Percentiles rank a stretch among this genome's conserved stretches.
Evolutionary conservation across 1,139 yeast species (phyloP).

Genomic region (Geotrichum carabidarum): DNA sequence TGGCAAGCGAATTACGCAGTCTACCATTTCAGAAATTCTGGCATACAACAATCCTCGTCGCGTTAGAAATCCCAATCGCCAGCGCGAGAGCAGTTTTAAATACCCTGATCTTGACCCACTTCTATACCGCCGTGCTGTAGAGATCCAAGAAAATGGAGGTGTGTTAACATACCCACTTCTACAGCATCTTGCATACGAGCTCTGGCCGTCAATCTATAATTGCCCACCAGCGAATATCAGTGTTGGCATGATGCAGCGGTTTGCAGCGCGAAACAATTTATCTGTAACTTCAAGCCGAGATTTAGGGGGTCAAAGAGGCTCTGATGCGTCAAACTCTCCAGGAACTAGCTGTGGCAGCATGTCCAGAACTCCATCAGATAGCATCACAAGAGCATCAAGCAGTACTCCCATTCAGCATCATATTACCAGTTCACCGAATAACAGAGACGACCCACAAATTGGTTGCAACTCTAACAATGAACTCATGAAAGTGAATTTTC

Average conservation of each 20-base stretch:
- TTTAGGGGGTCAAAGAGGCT: no score
- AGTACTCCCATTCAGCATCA: no score
- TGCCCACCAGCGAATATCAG: not conserved
- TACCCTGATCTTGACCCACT: slow-evolving; percentile 13
- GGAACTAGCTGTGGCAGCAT: not conserved
- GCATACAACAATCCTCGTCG: slow-evolving; percentile 7
- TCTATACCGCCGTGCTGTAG: slow-evolving; percentile 3
- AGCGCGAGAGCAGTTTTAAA: slow-evolving; percentile 10
- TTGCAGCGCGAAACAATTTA: slow-evolving; percentile 9
- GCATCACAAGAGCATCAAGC: no score
- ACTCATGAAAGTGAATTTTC: no score
- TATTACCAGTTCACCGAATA: no score
- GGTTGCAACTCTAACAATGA: no score
- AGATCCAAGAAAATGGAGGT: slow-evolving; percentile 4
- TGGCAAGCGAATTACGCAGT: slow-evolving; percentile 9
- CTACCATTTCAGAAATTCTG: slow-evolving; percentile 13
- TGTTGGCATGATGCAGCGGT: slow-evolving; percentile 14
- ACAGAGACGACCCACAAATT: no score
- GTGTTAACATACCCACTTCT: slow-evolving; percentile 5
- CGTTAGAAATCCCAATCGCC: slow-evolving; percentile 10
- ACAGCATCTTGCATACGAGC: slow-evolving; percentile 11
- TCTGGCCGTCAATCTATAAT: slow-evolving; percentile 4
- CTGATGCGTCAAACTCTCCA: not conserved
- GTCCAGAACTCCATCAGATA: no score
- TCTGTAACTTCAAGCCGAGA: slow-evolving; percentile 1